These are phyloP conservation scores for Leucocoprinus birnbaumii DNA, from an alignment of 768 basidiomycete genomes.

Conservation along the genomic window DNA sequence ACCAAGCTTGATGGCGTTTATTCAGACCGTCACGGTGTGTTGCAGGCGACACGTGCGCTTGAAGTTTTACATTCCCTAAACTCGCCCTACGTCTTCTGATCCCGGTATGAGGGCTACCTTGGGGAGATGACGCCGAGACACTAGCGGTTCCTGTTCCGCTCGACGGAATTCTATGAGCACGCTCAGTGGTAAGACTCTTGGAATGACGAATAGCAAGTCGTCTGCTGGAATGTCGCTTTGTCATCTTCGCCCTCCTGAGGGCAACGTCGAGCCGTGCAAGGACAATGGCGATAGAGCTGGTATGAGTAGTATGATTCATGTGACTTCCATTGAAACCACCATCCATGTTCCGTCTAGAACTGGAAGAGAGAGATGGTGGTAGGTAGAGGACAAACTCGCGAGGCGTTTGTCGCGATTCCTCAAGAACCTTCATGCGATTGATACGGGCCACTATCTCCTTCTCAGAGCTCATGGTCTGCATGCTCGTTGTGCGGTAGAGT, in stretches of 20 bases:
- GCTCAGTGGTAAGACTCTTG: not conserved
- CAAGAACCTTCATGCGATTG: constrained; percentile 57
- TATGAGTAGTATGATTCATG: constrained; percentile 31
- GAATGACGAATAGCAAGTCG: constrained; percentile 20
- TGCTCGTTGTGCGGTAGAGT: constrained; percentile 46
- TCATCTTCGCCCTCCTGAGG: constrained; percentile 32
- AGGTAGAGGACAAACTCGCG: constrained; percentile 66
- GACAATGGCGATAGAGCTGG: constrained; percentile 45
- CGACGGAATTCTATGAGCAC: no score
- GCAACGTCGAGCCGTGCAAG: constrained; percentile 46
- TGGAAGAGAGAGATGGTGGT: constrained; percentile 34
- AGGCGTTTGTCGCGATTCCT: constrained; percentile 54
- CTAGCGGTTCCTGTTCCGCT: no score
- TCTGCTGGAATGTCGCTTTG: constrained; percentile 13
- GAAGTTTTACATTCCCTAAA: no score
- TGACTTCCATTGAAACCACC: no score
- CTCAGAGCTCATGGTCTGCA: constrained; percentile 54
- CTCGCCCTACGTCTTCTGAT: no score
- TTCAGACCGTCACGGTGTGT: no score
- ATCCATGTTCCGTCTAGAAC: no score
- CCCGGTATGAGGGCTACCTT: no score
- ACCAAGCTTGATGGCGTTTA: constrained; percentile 66
- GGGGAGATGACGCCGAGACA: no score
- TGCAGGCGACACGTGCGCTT: no score
- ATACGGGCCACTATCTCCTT: constrained; percentile 58